phyloP scores from a whole-genome alignment of 129 eudicot genomes.

The Pittosporum tobira region DNA sequence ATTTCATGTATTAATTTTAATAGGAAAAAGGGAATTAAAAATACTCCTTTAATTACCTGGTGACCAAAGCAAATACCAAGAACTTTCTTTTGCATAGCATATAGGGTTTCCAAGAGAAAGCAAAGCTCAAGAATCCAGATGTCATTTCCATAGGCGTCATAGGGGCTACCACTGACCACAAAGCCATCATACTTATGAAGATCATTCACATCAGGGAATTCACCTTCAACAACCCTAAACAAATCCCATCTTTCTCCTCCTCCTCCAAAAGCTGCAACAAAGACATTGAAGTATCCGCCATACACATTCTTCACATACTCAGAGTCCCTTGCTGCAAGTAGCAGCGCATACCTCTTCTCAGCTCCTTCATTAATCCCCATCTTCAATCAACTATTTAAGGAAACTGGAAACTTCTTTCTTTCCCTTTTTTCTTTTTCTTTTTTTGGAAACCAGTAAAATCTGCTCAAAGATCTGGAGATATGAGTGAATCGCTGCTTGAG shows the following conservation, averaged over 20 bases:
- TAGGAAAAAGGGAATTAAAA: no score
- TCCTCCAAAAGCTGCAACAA: conserved; percentile 49
- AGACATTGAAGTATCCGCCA: conserved; percentile 73
- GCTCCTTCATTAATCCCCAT: conserved; percentile 31
- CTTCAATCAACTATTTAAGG: neutral
- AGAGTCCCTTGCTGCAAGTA: conserved; percentile 56
- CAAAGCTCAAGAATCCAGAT: conserved; percentile 66
- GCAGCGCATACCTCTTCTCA: conserved; percentile 50
- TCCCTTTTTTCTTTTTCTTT: no score
- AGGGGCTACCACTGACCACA: conserved; percentile 77
- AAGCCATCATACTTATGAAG: conserved; percentile 60
- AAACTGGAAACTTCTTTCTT: no score
- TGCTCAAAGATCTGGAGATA: no score
- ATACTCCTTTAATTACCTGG: conserved; percentile 59
- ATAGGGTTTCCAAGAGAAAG: conserved; percentile 46
- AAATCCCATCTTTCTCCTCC: conserved; percentile 70
- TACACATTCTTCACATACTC: conserved; percentile 66
- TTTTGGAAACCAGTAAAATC: no score
- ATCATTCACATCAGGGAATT: conserved; percentile 45
- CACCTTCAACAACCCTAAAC: conserved; percentile 64
- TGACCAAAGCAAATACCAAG: conserved; percentile 95
- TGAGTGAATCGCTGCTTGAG: no score
- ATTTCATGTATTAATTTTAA: no score
- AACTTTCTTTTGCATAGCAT: conserved; percentile 60
- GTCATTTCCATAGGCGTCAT: conserved; percentile 76